Evolutionary conservation across 2,329 filamentous ascomycete genomes (phyloP).

Genomic region (Beauveria medogensis): DNA sequence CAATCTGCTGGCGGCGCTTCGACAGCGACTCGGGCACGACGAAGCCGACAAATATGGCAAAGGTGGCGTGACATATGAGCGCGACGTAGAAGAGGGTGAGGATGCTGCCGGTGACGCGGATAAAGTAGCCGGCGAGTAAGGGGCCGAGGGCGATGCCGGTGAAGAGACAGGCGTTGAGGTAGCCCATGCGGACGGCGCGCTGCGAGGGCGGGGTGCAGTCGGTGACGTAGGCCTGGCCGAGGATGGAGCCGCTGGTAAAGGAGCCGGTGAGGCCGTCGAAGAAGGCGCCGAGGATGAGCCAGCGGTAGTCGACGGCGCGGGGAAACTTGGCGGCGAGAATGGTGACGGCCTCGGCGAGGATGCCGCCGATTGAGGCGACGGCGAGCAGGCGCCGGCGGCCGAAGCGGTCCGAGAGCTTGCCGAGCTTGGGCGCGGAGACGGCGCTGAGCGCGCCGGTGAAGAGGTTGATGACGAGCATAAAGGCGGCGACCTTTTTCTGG

Average conservation of each 20-base stretch:
- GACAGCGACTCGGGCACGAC: conserved; percentile 80
- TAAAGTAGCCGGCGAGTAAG: conserved; percentile 69
- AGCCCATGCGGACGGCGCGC: conserved; percentile 77
- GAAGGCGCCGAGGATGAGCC: conserved; percentile 67
- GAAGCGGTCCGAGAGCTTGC: conserved; percentile 77
- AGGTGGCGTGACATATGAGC: conserved; percentile 62
- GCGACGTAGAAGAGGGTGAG: conserved; percentile 80
- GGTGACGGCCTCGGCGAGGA: conserved; percentile 66
- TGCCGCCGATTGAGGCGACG: conserved; percentile 64
- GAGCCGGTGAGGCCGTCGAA: conserved; percentile 82
- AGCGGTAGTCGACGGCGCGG: conserved; percentile 63
- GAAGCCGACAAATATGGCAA: conserved; percentile 63
- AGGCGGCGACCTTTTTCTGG: conserved; percentile 66
- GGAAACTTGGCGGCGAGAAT: conserved; percentile 72
- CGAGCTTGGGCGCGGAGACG: conserved; percentile 72
- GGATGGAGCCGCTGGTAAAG: conserved; percentile 70
- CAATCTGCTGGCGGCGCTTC: conserved; percentile 58
- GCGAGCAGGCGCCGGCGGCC: conserved; percentile 71
- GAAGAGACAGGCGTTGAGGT: conserved; percentile 84
- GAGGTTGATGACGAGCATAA: conserved; percentile 68
- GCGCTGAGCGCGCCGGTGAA: conserved; percentile 71
- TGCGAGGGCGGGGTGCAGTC: conserved; percentile 78
- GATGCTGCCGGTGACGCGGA: conserved; percentile 66
- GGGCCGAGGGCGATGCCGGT: conserved; percentile 83
- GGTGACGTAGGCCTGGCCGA: conserved; percentile 78